phyloP scores from a whole-genome alignment of 495 filamentous ascomycete genomes.

The Pseudotulostoma volvatum region DNA sequence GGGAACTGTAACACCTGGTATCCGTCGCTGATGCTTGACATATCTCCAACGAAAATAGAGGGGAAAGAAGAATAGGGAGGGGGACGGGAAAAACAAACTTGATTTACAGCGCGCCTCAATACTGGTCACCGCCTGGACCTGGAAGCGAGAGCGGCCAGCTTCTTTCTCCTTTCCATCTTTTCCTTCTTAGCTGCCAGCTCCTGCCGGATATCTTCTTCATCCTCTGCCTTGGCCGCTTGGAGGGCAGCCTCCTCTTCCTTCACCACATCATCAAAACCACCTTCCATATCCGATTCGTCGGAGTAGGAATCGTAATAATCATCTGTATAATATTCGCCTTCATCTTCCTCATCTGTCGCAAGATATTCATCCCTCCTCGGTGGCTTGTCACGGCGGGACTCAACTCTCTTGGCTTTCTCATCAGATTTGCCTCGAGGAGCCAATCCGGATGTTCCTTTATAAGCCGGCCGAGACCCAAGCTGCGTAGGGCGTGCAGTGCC shows the following conservation, averaged over 20 bases:
- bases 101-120: too few species aligned
- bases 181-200: conserved; percentile 38
- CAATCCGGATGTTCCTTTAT: conserved; percentile 39
- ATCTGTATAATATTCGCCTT: conserved; percentile 26
- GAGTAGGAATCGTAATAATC: conserved; percentile 39
- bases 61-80: too few species aligned
- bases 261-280: conserved; percentile 40
- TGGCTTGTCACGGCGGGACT: conserved; percentile 13
- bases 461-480: conserved; percentile 28
- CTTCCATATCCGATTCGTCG: conserved; percentile 51
- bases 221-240: conserved; percentile 36
- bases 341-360: conserved; percentile 32
- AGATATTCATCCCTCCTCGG: conserved; percentile 29
- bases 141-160: conserved; percentile 30
- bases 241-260: conserved; percentile 39
- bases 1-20: too few species aligned
- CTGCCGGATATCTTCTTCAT: conserved; percentile 37
- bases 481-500: conserved; percentile 34
- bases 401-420: conserved; percentile 23
- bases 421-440: conserved; percentile 16
- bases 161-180: conserved; percentile 41
- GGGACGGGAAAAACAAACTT: too few species aligned
- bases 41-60: too few species aligned
- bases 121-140: conserved; percentile 15
- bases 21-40: conserved; percentile 1